These are phyloP conservation scores for Oenanthe sinensis DNA, from an alignment of 129 eudicot species.

Conservation along the genomic window DNA sequence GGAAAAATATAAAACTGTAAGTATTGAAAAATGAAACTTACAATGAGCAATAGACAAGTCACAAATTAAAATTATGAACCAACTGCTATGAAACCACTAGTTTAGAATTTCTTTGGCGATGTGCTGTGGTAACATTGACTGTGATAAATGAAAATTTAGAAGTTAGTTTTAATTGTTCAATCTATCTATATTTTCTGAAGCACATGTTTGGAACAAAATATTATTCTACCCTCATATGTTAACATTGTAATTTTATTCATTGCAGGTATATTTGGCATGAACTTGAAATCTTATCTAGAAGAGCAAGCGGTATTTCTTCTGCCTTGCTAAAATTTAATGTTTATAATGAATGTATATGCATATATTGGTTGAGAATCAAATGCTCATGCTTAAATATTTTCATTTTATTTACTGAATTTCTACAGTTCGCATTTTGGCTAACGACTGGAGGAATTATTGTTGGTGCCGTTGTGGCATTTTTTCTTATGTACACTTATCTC, in stretches of 20 bases:
- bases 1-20: background rate
- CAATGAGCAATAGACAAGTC: background rate
- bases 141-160: background rate
- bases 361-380: background rate
- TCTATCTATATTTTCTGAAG: background rate
- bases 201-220: background rate
- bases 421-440: slow-evolving; percentile 96
- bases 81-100: background rate
- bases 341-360: background rate
- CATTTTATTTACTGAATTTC: background rate
- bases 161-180: too few species aligned
- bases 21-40: background rate
- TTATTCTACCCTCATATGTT: background rate
- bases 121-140: background rate
- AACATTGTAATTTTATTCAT: background rate
- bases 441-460: slow-evolving; percentile 79
- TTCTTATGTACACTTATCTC: slow-evolving; percentile 72
- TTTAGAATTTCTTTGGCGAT: background rate
- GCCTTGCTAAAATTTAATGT: slow-evolving; percentile 3
- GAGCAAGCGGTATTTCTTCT: slow-evolving; percentile 62
- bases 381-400: background rate
- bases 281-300: slow-evolving; percentile 89
- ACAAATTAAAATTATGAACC: background rate
- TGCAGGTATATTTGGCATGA: slow-evolving; percentile 99
- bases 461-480: slow-evolving; percentile 71